These are phyloP conservation scores for Gynandropsis gynandra DNA, from an alignment of 345 rosid genomes.

Conservation along the genomic window DNA sequence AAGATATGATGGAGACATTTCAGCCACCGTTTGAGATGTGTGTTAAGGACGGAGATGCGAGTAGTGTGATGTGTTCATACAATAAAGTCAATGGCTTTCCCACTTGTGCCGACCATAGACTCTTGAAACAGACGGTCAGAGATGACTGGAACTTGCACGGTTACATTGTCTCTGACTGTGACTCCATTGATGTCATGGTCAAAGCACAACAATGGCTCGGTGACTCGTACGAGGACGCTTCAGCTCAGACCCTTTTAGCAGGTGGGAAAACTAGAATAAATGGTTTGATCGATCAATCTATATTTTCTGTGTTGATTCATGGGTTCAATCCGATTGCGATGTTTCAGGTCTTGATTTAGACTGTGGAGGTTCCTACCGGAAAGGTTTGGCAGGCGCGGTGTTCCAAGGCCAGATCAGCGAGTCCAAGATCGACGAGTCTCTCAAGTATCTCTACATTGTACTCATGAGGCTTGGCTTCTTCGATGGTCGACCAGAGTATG, in stretches of 20 bases:
- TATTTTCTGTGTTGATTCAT: no score
- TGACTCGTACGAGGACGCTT: slow-evolving; percentile 85
- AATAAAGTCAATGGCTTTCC: slow-evolving; percentile 91
- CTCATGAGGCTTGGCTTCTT: slow-evolving; percentile 90
- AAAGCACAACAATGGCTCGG: slow-evolving; percentile 68
- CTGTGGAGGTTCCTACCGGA: slow-evolving; percentile 82
- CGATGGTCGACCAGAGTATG: slow-evolving; percentile 86
- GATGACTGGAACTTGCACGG: slow-evolving; percentile 91
- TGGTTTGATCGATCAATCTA: no score
- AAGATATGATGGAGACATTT: slow-evolving; percentile 88
- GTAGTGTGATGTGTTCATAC: slow-evolving; percentile 97
- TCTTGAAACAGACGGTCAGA: slow-evolving; percentile 61
- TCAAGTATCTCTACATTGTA: no score
- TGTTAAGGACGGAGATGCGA: slow-evolving; percentile 91
- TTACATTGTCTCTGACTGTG: slow-evolving; percentile 86
- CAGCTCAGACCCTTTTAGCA: slow-evolving; percentile 63
- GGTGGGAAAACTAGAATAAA: no score
- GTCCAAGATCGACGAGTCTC: no score
- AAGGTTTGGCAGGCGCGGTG: no score
- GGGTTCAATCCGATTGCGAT: neutral
- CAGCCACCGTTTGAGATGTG: slow-evolving; percentile 98
- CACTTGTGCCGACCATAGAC: slow-evolving; percentile 79
- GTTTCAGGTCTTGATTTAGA: slow-evolving; percentile 64
- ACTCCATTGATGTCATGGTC: slow-evolving; percentile 59
- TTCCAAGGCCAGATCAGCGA: no score